phyloP scores from a whole-genome alignment of 805 yeast genomes.

The Sungouiozyma ichnusensis region DNA sequence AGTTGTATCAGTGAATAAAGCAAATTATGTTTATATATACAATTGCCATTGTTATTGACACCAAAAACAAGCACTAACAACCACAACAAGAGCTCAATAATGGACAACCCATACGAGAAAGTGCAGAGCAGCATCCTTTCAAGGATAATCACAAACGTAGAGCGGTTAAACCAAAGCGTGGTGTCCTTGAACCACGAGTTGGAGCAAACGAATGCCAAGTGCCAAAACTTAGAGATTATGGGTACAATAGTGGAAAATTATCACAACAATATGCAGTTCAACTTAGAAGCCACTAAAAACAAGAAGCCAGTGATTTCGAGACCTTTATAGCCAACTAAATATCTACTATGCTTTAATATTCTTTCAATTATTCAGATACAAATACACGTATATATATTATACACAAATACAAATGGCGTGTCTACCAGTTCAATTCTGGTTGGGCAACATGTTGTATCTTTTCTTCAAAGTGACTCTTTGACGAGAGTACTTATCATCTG shows the following conservation, averaged over 20 bases:
- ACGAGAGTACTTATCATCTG: slow-evolving; percentile 98
- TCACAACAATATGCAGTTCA: slow-evolving; percentile 57
- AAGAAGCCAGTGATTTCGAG: slow-evolving; percentile 23
- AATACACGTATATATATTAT: neutral
- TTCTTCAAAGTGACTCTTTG: slow-evolving; percentile 97
- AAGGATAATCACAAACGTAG: slow-evolving; percentile 70
- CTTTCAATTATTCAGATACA: neutral
- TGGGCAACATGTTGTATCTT: slow-evolving; percentile 77
- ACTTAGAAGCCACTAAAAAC: slow-evolving; percentile 55
- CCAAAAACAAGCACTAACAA: neutral
- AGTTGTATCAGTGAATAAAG: neutral
- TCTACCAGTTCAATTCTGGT: slow-evolving; percentile 1
- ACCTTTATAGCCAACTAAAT: neutral
- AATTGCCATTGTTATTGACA: neutral
- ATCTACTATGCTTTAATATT: neutral
- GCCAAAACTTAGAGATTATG: slow-evolving; percentile 58
- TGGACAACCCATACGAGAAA: slow-evolving; percentile 84
- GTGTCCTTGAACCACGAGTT: slow-evolving; percentile 51
- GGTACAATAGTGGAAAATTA: slow-evolving; percentile 76
- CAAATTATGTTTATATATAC: no score
- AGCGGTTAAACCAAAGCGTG: slow-evolving; percentile 62
- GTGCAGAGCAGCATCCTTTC: slow-evolving; percentile 66
- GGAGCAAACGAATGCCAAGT: slow-evolving; percentile 50
- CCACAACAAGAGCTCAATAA: slow-evolving; percentile 15
- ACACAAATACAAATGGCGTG: neutral